Conservation (phyloP, 2,329 filamentous ascomycete genomes). For the Aurifilum marmelostoma region DNA sequence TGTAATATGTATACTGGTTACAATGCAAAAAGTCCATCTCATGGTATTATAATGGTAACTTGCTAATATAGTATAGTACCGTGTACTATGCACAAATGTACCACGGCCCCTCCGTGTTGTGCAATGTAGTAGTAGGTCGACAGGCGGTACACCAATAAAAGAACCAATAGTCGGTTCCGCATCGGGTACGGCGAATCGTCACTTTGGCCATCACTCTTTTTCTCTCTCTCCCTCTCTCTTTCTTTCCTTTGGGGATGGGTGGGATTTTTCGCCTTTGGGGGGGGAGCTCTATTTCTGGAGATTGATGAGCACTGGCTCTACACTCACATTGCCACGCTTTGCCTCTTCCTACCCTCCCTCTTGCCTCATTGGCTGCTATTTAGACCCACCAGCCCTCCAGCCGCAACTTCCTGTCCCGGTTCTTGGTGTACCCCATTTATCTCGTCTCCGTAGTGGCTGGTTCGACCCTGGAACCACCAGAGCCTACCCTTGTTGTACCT, state of each 20-base stretch:
- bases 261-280: background rate
- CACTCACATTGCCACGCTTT: constrained; percentile 1
- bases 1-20: background rate
- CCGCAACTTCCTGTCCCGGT: constrained; percentile 14
- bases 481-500: background rate
- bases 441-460: constrained; percentile 16
- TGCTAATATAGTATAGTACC: background rate
- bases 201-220: background rate
- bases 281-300: constrained; percentile 16
- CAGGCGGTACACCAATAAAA: background rate
- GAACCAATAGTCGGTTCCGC: background rate
- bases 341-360: background rate
- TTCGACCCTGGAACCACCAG: background rate
- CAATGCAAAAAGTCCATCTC: background rate
- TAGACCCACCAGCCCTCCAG: constrained; percentile 8
- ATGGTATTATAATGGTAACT: background rate
- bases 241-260: background rate
- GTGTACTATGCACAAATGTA: background rate
- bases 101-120: background rate
- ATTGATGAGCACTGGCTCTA: constrained; percentile 8
- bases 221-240: background rate
- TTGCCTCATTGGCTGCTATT: background rate
- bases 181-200: constrained; percentile 6
- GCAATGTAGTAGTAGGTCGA: background rate
- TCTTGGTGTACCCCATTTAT: constrained; percentile 5